Evolutionary conservation across 441 rosid genomes (phyloP), one percentile per base, ranked within the genome.

Genomic region (Francoa sonchifolia): DNA sequence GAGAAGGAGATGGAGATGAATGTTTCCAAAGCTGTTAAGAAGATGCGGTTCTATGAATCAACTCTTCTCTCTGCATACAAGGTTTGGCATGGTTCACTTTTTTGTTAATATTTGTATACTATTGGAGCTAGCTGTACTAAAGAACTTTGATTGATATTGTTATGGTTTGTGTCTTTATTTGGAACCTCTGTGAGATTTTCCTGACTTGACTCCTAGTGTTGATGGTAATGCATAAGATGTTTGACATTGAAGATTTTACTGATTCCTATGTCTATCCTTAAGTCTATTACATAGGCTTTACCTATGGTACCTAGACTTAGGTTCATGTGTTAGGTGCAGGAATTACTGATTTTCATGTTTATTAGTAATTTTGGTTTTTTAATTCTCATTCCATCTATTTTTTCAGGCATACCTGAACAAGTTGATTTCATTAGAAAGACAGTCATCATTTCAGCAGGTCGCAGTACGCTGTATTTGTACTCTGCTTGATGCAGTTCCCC

Each of bases 1-100:
- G 99, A 86, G 21, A 90, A 82, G 66, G 95, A 86, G 77, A 69
- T 78, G 16, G 95, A 90, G 77, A 85, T 86, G 94, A 90, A 86
- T 63, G 74, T 90, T 56, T 90, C 96, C 41, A 82, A 82, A 73
- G 99, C 78, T 33, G 86, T 86, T 44, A 82, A 82, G 64, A 90
- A 82, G 74, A 82, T 69, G 62, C 71, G 96, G 35, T 74, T 58
- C 54, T 80, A 78, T 63, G 96, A 90, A 62, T 80, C 96, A 17
- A 78, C 79, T 21, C 76, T 90, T 48, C 51, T 90, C 52, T 73
- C 77, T 25, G 55, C 65, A 7, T 90, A 90, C 74, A 86, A 90
- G 96, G 99, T 90, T 52, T 44, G 35, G 39, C 21, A 56, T 37
- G 34, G 28, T 11, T 11, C 11, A 20, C 16, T 29, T 14, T 46